Evolutionary conservation across 2,329 filamentous ascomycete species (phyloP).

Genomic region (Monascus ruber): DNA sequence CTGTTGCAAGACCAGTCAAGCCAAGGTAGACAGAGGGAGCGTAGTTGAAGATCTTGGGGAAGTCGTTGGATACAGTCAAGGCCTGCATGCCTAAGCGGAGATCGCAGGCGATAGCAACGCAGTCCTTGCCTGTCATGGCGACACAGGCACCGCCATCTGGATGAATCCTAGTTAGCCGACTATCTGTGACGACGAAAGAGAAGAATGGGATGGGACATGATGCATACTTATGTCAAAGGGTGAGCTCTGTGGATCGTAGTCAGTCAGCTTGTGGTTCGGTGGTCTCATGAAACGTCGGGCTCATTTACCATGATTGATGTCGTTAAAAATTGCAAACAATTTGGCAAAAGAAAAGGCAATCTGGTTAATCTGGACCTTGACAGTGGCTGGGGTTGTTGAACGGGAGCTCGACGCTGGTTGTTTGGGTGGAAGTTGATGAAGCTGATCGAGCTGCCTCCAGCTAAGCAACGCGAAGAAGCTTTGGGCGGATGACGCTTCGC

Average conservation of each 20-base stretch:
- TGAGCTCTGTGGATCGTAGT: slow-evolving; percentile 52
- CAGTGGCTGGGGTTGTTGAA: background rate
- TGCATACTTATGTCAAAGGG: slow-evolving; percentile 89
- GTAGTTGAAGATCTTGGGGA: slow-evolving; percentile 99
- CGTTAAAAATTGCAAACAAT: slow-evolving; percentile 4
- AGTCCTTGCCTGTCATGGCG: slow-evolving; percentile 99
- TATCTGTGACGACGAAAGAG: background rate
- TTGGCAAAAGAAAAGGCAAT: slow-evolving; percentile 6
- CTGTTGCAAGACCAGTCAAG: slow-evolving; percentile 89
- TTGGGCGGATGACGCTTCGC: slow-evolving; percentile 22
- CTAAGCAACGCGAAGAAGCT: no score
- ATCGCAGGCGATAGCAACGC: slow-evolving; percentile 97
- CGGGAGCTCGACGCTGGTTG: slow-evolving; percentile 11
- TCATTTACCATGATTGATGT: slow-evolving; percentile 21
- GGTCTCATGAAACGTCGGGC: slow-evolving; percentile 1
- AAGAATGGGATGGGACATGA: slow-evolving; percentile 7
- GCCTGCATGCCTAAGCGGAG: slow-evolving; percentile 93
- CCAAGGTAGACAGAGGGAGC: slow-evolving; percentile 83
- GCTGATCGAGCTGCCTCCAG: slow-evolving; percentile 7
- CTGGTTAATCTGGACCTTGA: slow-evolving; percentile 2
- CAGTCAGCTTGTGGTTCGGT: slow-evolving; percentile 19
- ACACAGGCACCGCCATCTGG: slow-evolving; percentile 83
- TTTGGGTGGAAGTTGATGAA: slow-evolving; percentile 8
- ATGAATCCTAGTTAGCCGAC: slow-evolving; percentile 1
- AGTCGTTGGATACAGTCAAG: slow-evolving; percentile 95